Conservation (phyloP, 768 basidiomycete genomes). For the Russula sp. region DNA sequence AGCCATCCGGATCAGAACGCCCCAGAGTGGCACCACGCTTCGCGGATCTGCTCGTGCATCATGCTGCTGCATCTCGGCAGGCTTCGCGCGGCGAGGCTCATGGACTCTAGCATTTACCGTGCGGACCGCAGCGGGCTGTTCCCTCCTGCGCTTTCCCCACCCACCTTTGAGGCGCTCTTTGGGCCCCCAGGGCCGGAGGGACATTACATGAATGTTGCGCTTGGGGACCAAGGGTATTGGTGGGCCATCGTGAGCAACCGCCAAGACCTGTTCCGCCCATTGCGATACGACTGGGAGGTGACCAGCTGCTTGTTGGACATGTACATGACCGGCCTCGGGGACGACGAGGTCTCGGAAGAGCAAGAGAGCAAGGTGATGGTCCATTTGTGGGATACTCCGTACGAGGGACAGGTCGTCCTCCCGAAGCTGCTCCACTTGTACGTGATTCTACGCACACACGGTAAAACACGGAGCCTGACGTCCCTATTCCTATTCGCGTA, state of each 20-base stretch:
- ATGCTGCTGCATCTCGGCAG: conserved; percentile 47
- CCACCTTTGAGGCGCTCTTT: conserved; percentile 41
- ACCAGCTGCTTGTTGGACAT: conserved; percentile 45
- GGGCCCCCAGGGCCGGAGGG: conserved; percentile 36
- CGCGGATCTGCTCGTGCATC: conserved; percentile 45
- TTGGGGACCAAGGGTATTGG: conserved; percentile 50
- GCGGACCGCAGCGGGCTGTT: conserved; percentile 26
- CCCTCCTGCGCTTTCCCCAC: conserved; percentile 35
- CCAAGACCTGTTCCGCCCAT: conserved; percentile 37
- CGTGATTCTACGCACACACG: conserved; percentile 23
- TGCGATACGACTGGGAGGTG: conserved; percentile 44
- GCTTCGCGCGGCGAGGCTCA: conserved; percentile 39
- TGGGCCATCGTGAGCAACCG: conserved; percentile 46
- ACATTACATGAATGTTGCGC: conserved; percentile 39
- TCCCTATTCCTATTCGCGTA: not conserved
- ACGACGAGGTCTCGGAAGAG: conserved; percentile 34
- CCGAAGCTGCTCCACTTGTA: conserved; percentile 49
- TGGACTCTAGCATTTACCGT: conserved; percentile 42
- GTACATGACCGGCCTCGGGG: conserved; percentile 40
- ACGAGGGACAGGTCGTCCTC: conserved; percentile 38
- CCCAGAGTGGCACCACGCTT: conserved; percentile 41
- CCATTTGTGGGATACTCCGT: conserved; percentile 36
- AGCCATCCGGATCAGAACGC: conserved; percentile 39
- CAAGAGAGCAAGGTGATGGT: conserved; percentile 35
- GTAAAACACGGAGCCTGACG: conserved; percentile 8